Evolutionary conservation across 768 basidiomycete species (phyloP), one percentile per base, ranked within the genome.

Genomic region (Amanita exitialis): DNA sequence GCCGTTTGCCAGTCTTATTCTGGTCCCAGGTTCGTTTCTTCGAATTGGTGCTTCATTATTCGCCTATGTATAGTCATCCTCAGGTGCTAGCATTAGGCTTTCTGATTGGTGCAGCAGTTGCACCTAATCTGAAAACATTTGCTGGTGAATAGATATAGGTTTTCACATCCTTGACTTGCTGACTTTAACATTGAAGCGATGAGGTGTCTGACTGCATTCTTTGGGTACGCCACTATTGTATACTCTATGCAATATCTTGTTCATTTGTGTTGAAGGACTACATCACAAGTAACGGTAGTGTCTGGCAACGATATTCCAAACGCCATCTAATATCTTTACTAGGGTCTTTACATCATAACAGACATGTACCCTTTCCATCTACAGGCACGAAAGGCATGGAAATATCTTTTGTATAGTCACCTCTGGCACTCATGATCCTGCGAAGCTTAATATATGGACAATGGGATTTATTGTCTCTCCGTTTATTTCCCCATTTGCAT

Each of bases 381-480:
- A 0, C 82, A 83, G 65, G 80, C 81, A 15, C 72, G 80, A 28
- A 82, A 79, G 76, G 77, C 79, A 37, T 49, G 65, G 56, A 49
- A 28, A 52, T 28, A 23, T 3, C 30, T 34, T 15, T n/a, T 12
- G 21, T 25, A 23, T 16, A 3, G 8, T 44, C 1, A 30, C 30
- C 3, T 30, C 30, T 30, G 30, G 3, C 18, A 4, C 37, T 23
- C 32, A 25, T 15, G 34, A 15, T 12, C 21, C 13, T 53, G 20
- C 3, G 28, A 18, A 83, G 80, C 70, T 85, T 32, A 83, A 82
- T 56, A 64, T 80, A 45, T 84, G 82, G 83, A 84, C 82, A 3
- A 79, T 86, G 74, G 84, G 82, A 1, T 82, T 85, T 66, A 74
- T 86, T 58, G 61, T 83, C 23, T 80, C 80, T 12, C 80, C 78